Base-by-base conservation (phyloP, 2,329 filamentous ascomycete genomes). In the Chrysoporthe austroafricana region DNA sequence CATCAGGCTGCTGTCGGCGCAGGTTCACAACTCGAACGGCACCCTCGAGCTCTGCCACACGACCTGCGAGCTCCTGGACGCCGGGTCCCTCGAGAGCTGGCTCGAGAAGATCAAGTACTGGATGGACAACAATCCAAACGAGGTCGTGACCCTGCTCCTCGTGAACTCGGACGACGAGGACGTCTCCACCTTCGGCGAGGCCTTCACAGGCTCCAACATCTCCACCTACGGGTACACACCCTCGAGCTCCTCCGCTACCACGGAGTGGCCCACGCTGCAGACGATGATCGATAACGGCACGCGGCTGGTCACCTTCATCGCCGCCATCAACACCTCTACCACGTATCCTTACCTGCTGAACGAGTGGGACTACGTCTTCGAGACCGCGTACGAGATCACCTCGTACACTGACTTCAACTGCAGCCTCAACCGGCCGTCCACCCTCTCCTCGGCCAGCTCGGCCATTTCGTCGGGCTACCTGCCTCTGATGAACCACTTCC, bases 401-500 rank as follows among this genome's bases (percentile, higher is more conserved):
- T 80, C 82, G 9, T 79, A 88, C 0, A 79, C 81, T 1, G 88
- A 87, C 76, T 96, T 94, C 83, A 90, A 89, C 77, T 96, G 92
- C 82, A 85, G 83, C 0, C 83, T 92, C 4, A 83, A 91, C 74
- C 88, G 92, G 0, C 92, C 92, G 0, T 78, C 83, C 0, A 77
- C 78, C 6, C 79, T 89, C 44, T 76, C 78, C 32, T 75, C 81
- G 3, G 84, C 84, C 61, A 74, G 84, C 18, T 73, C 81, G 1
- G 91, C 90, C 1, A 74, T 91, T 36, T 74, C 81, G 0, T 82
- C 83, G 1, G 86, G 86, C 72, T 84, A 88, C 73, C 84, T 96
- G 76, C 88, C 91, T 36, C 81, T 96, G 11, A 84, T 92, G 81
- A 96, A 96, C 82, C 92, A 96, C 80, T 95, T 96, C 81, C 84